Conservation (phyloP, 768 basidiomycete species). For the Phanerochaete carnosa region DNA sequence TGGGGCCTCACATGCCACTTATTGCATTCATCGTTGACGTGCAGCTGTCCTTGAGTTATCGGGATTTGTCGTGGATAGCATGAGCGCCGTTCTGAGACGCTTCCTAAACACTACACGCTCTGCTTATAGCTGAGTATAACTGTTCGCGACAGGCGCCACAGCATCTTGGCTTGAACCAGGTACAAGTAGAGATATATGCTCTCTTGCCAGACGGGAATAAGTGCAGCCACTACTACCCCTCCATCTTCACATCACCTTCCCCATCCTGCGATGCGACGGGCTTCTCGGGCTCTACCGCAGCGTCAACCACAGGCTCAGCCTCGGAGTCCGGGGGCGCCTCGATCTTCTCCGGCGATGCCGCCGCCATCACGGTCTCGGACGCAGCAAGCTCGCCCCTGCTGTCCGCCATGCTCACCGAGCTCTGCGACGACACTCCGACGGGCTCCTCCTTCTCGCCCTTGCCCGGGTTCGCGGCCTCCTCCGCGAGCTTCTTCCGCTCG, state of each 20-base stretch:
- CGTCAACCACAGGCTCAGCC: neutral
- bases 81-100: no score
- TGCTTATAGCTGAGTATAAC: no score
- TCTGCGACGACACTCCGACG: neutral
- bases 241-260: conserved; percentile 27
- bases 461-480: conserved; percentile 5
- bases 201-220: no score
- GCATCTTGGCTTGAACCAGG: no score
- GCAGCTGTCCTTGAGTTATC: no score
- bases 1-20: no score
- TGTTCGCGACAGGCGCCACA: no score
- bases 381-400: neutral
- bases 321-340: neutral
- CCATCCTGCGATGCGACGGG: neutral
- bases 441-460: neutral
- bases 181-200: no score
- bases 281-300: neutral
- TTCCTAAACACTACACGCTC: no score
- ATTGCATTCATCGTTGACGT: no score
- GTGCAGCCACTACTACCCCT: neutral
- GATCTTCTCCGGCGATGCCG: conserved; percentile 1
- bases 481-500: conserved; percentile 2
- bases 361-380: neutral
- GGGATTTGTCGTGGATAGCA: no score
- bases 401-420: neutral